Conservation (phyloP, 768 basidiomycete species). For the Xanthoconium stramineum region DNA sequence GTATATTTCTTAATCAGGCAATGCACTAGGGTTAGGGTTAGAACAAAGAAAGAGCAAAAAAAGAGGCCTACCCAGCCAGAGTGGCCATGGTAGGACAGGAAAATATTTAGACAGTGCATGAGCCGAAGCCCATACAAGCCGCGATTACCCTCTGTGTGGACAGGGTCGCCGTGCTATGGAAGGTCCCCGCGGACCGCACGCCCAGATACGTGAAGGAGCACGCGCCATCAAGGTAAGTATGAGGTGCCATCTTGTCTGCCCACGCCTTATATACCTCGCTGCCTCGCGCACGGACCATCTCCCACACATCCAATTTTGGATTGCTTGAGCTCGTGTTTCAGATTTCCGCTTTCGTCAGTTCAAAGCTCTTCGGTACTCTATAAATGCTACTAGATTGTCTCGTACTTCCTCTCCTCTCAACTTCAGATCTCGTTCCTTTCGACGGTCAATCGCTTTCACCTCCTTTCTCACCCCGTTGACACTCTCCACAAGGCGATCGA, state of each 20-base stretch:
- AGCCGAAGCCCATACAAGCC: slow-evolving; percentile 67
- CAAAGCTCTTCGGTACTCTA: slow-evolving; percentile 66
- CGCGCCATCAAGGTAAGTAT: slow-evolving; percentile 34
- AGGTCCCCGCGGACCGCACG: slow-evolving; percentile 49
- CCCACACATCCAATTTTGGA: neutral
- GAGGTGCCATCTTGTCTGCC: slow-evolving; percentile 11
- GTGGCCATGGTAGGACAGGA: slow-evolving; percentile 58
- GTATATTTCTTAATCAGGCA: neutral
- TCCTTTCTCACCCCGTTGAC: slow-evolving; percentile 61
- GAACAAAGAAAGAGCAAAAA: slow-evolving; percentile 29
- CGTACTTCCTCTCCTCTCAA: slow-evolving; percentile 71
- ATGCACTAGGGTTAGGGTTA: slow-evolving; percentile 47
- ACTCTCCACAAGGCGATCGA: slow-evolving; percentile 52
- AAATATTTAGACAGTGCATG: slow-evolving; percentile 77
- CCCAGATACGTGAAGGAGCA: slow-evolving; percentile 27
- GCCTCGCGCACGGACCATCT: slow-evolving; percentile 30
- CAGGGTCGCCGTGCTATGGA: slow-evolving; percentile 74
- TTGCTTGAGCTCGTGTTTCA: too few species aligned
- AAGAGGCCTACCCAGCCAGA: slow-evolving; percentile 51
- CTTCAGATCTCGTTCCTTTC: slow-evolving; percentile 61
- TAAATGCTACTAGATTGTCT: slow-evolving; percentile 73
- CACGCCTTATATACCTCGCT: slow-evolving; percentile 28
- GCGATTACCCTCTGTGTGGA: slow-evolving; percentile 54
- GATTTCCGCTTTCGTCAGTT: slow-evolving; percentile 13
- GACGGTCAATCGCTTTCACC: slow-evolving; percentile 62